Evolutionary conservation across 169 alveolate species (phyloP).

Genomic region (Haemoproteus tartakovskyi): DNA sequence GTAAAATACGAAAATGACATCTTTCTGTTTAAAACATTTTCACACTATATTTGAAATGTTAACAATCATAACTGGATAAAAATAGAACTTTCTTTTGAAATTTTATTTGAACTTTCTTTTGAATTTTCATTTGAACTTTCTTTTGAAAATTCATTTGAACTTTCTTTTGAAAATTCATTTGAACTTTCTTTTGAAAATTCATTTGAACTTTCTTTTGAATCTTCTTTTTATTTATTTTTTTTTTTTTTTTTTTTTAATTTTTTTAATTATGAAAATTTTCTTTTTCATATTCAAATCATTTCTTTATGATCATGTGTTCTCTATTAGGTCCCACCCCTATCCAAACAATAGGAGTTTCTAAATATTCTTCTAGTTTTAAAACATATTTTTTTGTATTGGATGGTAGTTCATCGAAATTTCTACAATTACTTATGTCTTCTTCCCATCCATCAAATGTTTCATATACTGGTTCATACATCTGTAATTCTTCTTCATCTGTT

Average conservation of each 20-base stretch:
- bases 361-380: conserved; percentile 77
- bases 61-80: no score
- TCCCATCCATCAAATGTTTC: conserved; percentile 88
- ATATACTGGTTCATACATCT: conserved; percentile 84
- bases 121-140: no score
- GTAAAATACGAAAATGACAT: no score
- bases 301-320: conserved; percentile 73
- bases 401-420: conserved; percentile 85
- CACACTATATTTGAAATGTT: no score
- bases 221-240: no score
- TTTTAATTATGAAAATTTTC: not conserved
- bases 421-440: conserved; percentile 79
- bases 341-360: conserved; percentile 87
- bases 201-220: no score
- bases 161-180: no score
- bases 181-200: no score
- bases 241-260: not conserved
- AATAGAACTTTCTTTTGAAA: no score
- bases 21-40: no score
- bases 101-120: no score
- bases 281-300: not conserved
- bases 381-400: conserved; percentile 82
- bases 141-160: no score
- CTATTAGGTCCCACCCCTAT: conserved; percentile 89
- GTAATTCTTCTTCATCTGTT: conserved; percentile 78